Evolutionary conservation across 1,139 yeast species (phyloP).

Genomic region (Candida sp.): DNA sequence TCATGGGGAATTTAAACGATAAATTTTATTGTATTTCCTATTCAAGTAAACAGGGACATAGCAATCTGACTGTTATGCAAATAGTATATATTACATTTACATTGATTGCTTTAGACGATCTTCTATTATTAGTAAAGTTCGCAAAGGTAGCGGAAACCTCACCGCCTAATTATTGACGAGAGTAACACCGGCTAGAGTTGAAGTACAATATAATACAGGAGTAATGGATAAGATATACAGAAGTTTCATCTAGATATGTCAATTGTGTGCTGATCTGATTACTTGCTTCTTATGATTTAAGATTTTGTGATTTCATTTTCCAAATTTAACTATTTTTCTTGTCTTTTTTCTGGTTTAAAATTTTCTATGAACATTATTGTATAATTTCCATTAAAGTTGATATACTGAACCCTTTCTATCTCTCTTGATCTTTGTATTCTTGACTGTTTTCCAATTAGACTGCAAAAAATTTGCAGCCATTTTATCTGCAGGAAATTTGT

Average conservation of each 20-base stretch:
- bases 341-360: no score
- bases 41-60: not conserved
- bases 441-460: not conserved
- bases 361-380: no score
- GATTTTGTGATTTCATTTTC: no score
- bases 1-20: not conserved
- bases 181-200: not conserved
- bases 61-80: not conserved
- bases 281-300: no score
- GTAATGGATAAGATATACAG: no score
- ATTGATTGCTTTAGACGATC: not conserved
- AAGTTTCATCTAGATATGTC: no score
- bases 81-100: not conserved
- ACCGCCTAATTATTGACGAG: not conserved
- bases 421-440: not conserved
- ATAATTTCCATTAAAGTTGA: no score
- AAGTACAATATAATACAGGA: not conserved
- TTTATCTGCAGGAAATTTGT: conserved; percentile 1
- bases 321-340: no score
- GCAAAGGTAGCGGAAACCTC: not conserved
- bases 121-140: not conserved
- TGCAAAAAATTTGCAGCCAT: not conserved
- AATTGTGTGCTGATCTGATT: no score
- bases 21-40: not conserved
- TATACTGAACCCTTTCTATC: not conserved